Conservation (phyloP, 2,329 filamentous ascomycete species). For the Ampelomyces quisqualis region DNA sequence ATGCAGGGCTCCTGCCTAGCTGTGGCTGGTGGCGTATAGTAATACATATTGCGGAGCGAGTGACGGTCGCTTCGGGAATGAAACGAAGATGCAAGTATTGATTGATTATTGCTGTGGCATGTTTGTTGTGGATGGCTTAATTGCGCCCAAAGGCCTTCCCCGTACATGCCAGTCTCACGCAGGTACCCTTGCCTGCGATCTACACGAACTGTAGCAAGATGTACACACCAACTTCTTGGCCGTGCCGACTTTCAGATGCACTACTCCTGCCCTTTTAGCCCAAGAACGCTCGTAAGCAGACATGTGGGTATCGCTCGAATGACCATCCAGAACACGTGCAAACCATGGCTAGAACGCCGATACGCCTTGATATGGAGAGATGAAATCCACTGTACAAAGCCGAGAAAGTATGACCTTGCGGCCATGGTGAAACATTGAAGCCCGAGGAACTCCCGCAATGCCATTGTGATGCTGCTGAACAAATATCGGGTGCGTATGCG, state of each 20-base stretch:
- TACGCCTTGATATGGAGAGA: constrained; percentile 29
- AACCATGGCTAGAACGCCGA: constrained; percentile 17
- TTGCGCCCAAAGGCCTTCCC: not conserved
- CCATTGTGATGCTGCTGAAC: constrained; percentile 39
- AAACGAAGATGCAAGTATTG: constrained; percentile 1
- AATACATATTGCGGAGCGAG: constrained; percentile 13
- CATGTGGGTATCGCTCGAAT: constrained; percentile 33
- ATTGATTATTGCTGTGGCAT: not conserved
- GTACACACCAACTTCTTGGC: not conserved
- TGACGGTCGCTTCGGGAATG: constrained; percentile 1
- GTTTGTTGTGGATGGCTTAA: constrained; percentile 6
- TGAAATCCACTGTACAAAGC: constrained; percentile 17
- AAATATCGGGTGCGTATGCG: constrained; percentile 17
- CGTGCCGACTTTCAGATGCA: not conserved
- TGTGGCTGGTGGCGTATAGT: constrained; percentile 13
- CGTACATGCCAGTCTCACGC: constrained; percentile 1
- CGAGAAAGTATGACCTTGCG: constrained; percentile 12
- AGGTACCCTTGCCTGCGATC: not conserved
- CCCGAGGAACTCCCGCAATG: constrained; percentile 41
- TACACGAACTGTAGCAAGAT: constrained; percentile 1
- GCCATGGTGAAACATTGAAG: constrained; percentile 17
- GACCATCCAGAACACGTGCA: constrained; percentile 13
- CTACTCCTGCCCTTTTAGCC: constrained; percentile 2
- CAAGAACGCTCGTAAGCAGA: constrained; percentile 15
- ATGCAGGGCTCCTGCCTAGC: constrained; percentile 12